A percentile compares a stretch with the other conserved stretches of the same genome.
These are phyloP conservation scores for Clonostachys sp. DNA, from an alignment of 2,329 filamentous ascomycete species.

Conservation along the genomic window DNA sequence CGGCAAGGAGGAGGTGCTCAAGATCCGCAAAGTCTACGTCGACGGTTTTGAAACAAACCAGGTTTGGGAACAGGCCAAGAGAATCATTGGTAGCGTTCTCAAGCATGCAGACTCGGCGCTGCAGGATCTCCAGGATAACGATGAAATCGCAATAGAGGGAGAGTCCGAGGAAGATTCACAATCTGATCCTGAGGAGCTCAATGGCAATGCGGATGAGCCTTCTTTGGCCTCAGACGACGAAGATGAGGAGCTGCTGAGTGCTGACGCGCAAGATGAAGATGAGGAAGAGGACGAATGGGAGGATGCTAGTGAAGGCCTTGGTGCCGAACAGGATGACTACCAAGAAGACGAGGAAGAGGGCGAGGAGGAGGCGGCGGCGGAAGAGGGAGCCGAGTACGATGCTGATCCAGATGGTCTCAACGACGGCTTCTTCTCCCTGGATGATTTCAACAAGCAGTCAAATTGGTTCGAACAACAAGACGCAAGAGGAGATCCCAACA, in stretches of 20 bases:
- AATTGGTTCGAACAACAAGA: constrained; percentile 88
- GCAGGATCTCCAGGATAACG: constrained; percentile 43
- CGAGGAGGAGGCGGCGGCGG: constrained; percentile 32
- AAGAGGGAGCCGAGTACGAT: constrained; percentile 40
- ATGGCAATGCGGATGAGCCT: not conserved
- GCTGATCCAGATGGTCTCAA: constrained; percentile 79
- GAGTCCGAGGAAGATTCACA: constrained; percentile 28
- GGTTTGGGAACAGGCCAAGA: constrained; percentile 89
- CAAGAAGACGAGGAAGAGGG: constrained; percentile 25
- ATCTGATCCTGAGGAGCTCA: constrained; percentile 6
- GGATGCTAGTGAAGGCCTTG: constrained; percentile 7
- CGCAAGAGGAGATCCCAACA: constrained; percentile 67
- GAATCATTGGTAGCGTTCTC: constrained; percentile 63
- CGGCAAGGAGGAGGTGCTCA: constrained; percentile 49
- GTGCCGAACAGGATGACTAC: constrained; percentile 21
- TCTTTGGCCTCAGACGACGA: constrained; percentile 2
- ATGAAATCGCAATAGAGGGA: constrained; percentile 19
- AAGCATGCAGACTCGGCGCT: constrained; percentile 41
- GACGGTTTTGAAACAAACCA: constrained; percentile 85
- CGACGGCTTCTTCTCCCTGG: constrained; percentile 96
- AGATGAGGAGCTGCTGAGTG: constrained; percentile 16
- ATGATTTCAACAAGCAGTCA: constrained; percentile 93
- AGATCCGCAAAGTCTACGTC: constrained; percentile 77
- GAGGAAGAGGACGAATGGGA: constrained; percentile 28
- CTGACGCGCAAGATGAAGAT: constrained; percentile 19